These are phyloP conservation scores for Limonium bicolor DNA, from an alignment of 148 eudicot species.

Conservation along the genomic window DNA sequence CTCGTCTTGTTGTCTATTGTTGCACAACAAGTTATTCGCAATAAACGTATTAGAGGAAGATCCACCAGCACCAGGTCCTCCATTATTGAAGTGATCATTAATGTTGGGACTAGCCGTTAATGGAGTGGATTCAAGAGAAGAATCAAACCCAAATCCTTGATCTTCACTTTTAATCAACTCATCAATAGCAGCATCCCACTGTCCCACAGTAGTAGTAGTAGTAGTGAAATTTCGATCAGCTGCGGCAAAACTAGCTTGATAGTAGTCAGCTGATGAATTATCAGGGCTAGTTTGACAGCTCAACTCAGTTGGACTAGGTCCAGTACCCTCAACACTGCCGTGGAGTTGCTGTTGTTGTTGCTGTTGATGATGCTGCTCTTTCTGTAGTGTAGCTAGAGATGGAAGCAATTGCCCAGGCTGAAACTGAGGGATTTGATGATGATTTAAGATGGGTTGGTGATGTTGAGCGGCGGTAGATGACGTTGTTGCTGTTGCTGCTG, in stretches of 20 bases:
- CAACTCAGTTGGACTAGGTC: background rate
- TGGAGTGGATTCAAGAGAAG: background rate
- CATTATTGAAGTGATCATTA: too few relatives aligned
- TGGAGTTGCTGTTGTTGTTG: background rate
- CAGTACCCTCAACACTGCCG: background rate
- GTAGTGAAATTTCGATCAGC: background rate
- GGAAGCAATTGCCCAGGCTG: background rate
- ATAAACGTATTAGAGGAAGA: too few relatives aligned
- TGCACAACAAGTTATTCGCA: too few relatives aligned
- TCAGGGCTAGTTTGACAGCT: constrained; percentile 3
- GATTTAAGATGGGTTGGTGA: constrained; percentile 10
- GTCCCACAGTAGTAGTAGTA: background rate
- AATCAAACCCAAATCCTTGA: background rate
- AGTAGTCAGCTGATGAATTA: background rate
- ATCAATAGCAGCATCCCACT: background rate
- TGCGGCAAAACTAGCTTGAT: background rate
- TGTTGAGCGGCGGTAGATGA: constrained; percentile 5
- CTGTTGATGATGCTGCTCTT: too few relatives aligned
- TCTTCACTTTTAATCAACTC: background rate
- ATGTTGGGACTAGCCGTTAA: background rate
- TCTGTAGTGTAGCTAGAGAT: background rate
- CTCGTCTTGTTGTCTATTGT: too few relatives aligned
- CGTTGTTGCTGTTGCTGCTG: constrained; percentile 26
- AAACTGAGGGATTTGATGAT: constrained; percentile 11
- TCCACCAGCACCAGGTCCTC: too few relatives aligned